A percentile compares a stretch with the other conserved stretches of the same genome.
phyloP scores from a whole-genome alignment of 371 early-diverging fungal genomes.

The Chytridium lagenaria region DNA sequence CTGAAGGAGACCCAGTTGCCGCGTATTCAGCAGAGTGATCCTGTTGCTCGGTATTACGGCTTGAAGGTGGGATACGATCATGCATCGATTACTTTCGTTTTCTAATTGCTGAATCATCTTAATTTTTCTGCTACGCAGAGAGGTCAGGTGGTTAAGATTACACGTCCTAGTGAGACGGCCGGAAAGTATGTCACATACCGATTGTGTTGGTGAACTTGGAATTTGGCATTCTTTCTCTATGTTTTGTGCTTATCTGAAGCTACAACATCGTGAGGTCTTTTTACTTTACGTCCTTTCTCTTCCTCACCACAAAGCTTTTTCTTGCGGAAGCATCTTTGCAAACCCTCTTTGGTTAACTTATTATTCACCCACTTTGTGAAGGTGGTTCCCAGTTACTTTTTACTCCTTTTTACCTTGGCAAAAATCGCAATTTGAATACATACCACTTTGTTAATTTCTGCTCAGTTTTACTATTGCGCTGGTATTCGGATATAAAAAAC shows the following conservation, averaged over 20 bases:
- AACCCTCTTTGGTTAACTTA: too few relatives aligned
- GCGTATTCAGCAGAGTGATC: constrained; percentile 90
- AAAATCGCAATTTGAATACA: background rate
- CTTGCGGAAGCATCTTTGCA: too few relatives aligned
- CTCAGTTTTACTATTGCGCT: too few relatives aligned
- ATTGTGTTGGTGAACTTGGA: constrained; percentile 48
- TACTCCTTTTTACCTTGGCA: background rate
- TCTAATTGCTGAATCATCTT: constrained; percentile 88
- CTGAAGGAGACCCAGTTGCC: constrained; percentile 96
- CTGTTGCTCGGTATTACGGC: constrained; percentile 97
- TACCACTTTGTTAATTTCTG: too few relatives aligned
- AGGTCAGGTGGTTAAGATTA: constrained; percentile 98
- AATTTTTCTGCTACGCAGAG: constrained; percentile 89
- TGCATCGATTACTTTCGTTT: too few relatives aligned
- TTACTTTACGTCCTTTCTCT: too few relatives aligned
- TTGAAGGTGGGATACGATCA: too few relatives aligned
- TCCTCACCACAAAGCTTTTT: too few relatives aligned
- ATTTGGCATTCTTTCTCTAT: too few relatives aligned
- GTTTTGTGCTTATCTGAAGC: too few relatives aligned
- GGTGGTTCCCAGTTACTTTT: background rate
- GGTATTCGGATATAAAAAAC: too few relatives aligned
- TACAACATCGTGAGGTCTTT: too few relatives aligned
- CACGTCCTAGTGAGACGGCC: constrained; percentile 95
- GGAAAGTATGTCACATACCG: constrained; percentile 75
- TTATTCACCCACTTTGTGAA: background rate